These are phyloP conservation scores for Coemansia sp. DNA, from an alignment of 192 early-diverging fungal genomes.

Conservation along the genomic window DNA sequence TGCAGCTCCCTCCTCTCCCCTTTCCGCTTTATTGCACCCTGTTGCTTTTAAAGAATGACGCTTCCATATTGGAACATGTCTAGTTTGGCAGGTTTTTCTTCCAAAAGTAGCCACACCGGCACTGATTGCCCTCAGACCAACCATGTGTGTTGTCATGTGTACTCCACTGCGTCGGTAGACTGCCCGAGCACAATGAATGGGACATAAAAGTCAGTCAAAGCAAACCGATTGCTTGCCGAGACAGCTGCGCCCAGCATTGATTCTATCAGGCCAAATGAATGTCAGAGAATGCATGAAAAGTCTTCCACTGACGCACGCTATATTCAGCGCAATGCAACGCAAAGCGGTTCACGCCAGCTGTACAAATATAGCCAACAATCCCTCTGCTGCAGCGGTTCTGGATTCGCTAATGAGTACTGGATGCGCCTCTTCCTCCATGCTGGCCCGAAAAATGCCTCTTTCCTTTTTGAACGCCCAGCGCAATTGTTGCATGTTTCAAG, in stretches of 20 bases:
- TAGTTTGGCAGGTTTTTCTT: no score
- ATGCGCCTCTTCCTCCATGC: slow-evolving; percentile 11
- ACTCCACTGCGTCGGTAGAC: not conserved
- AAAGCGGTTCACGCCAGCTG: not conserved
- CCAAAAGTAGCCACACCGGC: not conserved
- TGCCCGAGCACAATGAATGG: not conserved
- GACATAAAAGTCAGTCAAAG: no score
- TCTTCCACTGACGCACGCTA: slow-evolving; percentile 6
- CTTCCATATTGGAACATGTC: not conserved
- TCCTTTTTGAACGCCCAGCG: not conserved
- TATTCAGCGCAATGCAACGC: not conserved
- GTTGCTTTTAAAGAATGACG: not conserved
- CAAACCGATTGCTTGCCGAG: no score
- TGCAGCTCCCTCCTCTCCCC: not conserved
- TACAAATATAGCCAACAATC: not conserved
- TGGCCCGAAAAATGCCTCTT: not conserved
- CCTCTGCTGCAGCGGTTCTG: not conserved
- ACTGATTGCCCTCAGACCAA: not conserved
- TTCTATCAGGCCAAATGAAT: no score
- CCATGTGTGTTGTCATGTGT: not conserved
- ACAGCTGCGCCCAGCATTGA: no score
- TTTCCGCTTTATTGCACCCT: slow-evolving; percentile 1
- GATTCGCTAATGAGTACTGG: slow-evolving; percentile 3
- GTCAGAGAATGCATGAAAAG: slow-evolving; percentile 2
- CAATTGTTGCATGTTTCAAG: slow-evolving; percentile 4